These are phyloP conservation scores for Neoconidiobolus thromboides DNA, from an alignment of 371 early-diverging fungal genomes.

Conservation along the genomic window DNA sequence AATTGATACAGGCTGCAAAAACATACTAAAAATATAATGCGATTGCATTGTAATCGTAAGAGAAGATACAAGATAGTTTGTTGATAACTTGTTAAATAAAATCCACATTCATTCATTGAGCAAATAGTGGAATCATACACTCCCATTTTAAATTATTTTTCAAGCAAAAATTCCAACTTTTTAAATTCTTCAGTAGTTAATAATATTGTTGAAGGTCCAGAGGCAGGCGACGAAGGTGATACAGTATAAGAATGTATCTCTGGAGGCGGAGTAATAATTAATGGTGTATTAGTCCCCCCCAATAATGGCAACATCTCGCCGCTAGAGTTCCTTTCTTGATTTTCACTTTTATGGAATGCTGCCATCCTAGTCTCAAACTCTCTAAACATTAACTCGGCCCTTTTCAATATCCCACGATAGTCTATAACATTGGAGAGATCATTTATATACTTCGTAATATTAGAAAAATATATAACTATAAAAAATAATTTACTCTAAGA, in stretches of 20 bases:
- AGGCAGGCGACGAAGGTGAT: constrained; percentile 3
- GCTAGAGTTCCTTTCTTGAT: neutral
- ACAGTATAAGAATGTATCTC: constrained; percentile 5
- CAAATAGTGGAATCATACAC: no score
- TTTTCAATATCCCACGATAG: constrained; percentile 48
- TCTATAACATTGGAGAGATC: constrained; percentile 60
- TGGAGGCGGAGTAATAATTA: constrained; percentile 2
- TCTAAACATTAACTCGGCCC: constrained; percentile 29
- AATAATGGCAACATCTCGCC: neutral
- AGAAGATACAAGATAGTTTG: no score
- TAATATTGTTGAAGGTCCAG: neutral
- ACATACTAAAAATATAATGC: no score
- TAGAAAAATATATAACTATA: neutral
- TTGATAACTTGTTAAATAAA: no score
- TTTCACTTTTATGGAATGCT: neutral
- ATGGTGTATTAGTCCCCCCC: neutral
- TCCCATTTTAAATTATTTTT: neutral
- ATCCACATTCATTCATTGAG: no score
- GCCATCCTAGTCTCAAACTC: neutral
- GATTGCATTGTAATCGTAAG: no score
- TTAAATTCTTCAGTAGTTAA: constrained; percentile 4
- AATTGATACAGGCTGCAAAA: no score
- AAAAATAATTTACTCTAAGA: constrained; percentile 39
- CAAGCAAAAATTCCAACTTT: neutral
- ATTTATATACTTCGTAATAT: constrained; percentile 47